A percentile compares a stretch with the other conserved stretches of the same genome.
phyloP scores from a whole-genome alignment of 2,329 filamentous ascomycete species.

The Onygena corvina region DNA sequence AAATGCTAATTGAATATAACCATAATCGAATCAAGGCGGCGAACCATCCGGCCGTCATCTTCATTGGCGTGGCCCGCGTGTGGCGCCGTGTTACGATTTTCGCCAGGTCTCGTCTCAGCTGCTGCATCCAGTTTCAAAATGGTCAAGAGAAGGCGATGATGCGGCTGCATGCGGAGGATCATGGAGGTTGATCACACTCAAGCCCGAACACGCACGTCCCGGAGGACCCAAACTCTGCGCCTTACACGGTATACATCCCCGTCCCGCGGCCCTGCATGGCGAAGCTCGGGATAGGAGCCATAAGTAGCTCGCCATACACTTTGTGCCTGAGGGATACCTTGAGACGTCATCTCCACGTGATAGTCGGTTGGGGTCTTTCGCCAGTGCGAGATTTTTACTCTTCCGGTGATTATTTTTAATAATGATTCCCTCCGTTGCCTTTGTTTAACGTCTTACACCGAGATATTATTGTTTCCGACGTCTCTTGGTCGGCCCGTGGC shows the following conservation, averaged over 20 bases:
- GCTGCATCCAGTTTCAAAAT: not conserved
- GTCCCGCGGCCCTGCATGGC: not conserved
- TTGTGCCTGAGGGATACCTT: not conserved
- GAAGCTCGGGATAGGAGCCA: not conserved
- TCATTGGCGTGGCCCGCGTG: too few species aligned
- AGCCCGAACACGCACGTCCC: too few species aligned
- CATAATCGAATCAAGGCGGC: too few species aligned
- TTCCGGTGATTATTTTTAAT: not conserved
- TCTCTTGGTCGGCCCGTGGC: not conserved
- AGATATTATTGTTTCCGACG: not conserved
- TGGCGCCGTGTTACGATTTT: not conserved
- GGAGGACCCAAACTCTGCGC: too few species aligned
- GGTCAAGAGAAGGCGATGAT: not conserved
- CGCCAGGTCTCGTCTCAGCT: not conserved
- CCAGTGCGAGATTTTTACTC: slow-evolving; percentile 1
- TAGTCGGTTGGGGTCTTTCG: not conserved
- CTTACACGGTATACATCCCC: too few species aligned
- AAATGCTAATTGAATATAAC: too few species aligned
- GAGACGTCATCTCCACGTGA: slow-evolving; percentile 5
- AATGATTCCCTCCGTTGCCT: not conserved
- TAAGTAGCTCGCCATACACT: not conserved
- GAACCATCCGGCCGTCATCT: too few species aligned
- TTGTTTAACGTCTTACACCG: not conserved
- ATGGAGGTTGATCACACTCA: not conserved
- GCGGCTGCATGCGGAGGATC: not conserved